A percentile compares a stretch with the other conserved stretches of the same genome.
These are phyloP conservation scores for Coprinellus micaceus DNA, from an alignment of 768 basidiomycete genomes.

Conservation along the genomic window DNA sequence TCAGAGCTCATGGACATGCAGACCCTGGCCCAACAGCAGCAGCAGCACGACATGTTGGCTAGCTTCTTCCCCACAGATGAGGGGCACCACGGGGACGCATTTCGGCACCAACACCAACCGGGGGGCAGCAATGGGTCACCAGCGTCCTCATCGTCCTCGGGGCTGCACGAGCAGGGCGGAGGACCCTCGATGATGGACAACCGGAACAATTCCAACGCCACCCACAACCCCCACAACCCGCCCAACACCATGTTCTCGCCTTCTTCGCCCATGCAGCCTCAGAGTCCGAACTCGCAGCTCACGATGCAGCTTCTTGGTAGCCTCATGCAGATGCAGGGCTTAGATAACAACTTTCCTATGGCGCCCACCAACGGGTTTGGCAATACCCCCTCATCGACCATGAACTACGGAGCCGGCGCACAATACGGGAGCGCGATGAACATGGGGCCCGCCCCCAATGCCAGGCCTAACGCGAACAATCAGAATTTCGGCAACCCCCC, in stretches of 20 bases:
- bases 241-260: slow-evolving; percentile 7
- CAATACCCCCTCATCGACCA: background rate
- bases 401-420: background rate
- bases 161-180: background rate
- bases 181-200: slow-evolving; percentile 2
- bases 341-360: slow-evolving; percentile 28
- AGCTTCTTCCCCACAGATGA: background rate
- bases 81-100: background rate
- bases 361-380: background rate
- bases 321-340: slow-evolving; percentile 47
- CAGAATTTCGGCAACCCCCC: slow-evolving; percentile 16
- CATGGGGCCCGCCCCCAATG: background rate
- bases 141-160: slow-evolving; percentile 3
- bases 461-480: background rate
- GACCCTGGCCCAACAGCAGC: background rate
- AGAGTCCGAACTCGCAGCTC: slow-evolving; percentile 32
- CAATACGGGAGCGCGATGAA: background rate
- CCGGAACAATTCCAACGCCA: background rate
- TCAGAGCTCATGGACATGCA: background rate
- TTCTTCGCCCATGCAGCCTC: slow-evolving; percentile 13
- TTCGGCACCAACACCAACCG: background rate
- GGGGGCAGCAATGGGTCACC: background rate
- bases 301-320: slow-evolving; percentile 50
- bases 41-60: background rate
- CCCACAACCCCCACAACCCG: background rate